phyloP scores from a whole-genome alignment of 768 basidiomycete species.

The Cytidiella melzeri region DNA sequence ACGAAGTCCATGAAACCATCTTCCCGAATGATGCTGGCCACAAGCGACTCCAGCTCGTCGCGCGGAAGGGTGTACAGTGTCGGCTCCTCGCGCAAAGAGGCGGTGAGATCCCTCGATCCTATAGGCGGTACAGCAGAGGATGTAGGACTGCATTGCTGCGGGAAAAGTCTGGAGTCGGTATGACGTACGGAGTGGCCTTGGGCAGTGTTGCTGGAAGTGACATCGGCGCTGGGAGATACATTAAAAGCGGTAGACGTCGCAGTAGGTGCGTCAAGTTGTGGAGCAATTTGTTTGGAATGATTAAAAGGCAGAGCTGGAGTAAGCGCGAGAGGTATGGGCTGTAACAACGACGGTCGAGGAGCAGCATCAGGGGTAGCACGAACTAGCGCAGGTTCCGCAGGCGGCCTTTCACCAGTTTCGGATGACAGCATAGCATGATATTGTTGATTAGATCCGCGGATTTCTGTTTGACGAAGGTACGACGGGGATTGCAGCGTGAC shows the following conservation, averaged over 20 bases:
- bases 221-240: background rate
- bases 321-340: background rate
- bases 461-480: too few relatives aligned
- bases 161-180: background rate
- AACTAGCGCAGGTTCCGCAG: too few relatives aligned
- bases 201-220: conserved; percentile 11
- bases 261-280: background rate
- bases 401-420: background rate
- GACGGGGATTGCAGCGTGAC: too few relatives aligned
- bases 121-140: background rate
- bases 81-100: conserved; percentile 38
- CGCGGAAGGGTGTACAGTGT: conserved; percentile 49
- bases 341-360: background rate
- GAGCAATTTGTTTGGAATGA: background rate
- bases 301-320: background rate
- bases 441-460: too few relatives aligned
- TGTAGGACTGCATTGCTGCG: background rate
- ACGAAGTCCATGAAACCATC: conserved; percentile 78
- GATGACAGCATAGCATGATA: too few relatives aligned
- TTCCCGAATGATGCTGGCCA: conserved; percentile 60
- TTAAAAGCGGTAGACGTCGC: background rate
- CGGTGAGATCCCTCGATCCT: conserved; percentile 19
- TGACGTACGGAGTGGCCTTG: conserved; percentile 5
- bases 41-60: conserved; percentile 46
- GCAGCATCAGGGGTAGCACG: too few relatives aligned